A percentile compares a stretch with the other conserved stretches of the same genome.
Evolutionary conservation across 805 yeast species (phyloP).

Genomic region (Ogataea methylovora): DNA sequence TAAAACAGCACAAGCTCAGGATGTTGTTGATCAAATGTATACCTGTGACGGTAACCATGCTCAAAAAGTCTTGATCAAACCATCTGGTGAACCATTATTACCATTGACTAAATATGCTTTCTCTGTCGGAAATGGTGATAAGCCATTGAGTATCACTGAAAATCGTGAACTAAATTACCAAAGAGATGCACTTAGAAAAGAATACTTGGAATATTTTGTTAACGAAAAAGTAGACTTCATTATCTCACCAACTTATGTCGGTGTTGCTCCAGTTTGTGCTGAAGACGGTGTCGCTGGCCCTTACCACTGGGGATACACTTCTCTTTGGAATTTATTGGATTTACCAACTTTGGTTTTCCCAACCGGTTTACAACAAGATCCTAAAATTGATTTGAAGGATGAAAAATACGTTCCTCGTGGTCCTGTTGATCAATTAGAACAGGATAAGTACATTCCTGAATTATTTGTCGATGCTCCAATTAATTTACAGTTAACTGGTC

Average conservation of each 20-base stretch:
- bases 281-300: constrained; percentile 34
- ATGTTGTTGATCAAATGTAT: constrained; percentile 51
- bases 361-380: constrained; percentile 52
- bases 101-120: constrained; percentile 59
- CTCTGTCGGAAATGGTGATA: constrained; percentile 51
- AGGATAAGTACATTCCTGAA: constrained; percentile 38
- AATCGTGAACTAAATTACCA: constrained; percentile 45
- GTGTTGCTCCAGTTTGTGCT: constrained; percentile 64
- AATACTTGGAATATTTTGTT: constrained; percentile 46
- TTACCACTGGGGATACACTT: constrained; percentile 75
- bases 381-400: constrained; percentile 39
- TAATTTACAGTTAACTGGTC: constrained; percentile 44
- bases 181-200: constrained; percentile 53
- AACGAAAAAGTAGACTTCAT: constrained; percentile 55
- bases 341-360: constrained; percentile 61
- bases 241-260: constrained; percentile 59
- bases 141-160: constrained; percentile 37
- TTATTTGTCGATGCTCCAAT: constrained; percentile 46
- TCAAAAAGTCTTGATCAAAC: constrained; percentile 42
- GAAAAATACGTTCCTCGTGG: constrained; percentile 33
- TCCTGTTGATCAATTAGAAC: constrained; percentile 41
- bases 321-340: constrained; percentile 67
- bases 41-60: constrained; percentile 61
- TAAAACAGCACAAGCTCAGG: constrained; percentile 48
- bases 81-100: constrained; percentile 63